Evolutionary conservation across 805 yeast species (phyloP), one percentile per base, ranked within the genome.

Genomic region (Priceomyces carsonii): DNA sequence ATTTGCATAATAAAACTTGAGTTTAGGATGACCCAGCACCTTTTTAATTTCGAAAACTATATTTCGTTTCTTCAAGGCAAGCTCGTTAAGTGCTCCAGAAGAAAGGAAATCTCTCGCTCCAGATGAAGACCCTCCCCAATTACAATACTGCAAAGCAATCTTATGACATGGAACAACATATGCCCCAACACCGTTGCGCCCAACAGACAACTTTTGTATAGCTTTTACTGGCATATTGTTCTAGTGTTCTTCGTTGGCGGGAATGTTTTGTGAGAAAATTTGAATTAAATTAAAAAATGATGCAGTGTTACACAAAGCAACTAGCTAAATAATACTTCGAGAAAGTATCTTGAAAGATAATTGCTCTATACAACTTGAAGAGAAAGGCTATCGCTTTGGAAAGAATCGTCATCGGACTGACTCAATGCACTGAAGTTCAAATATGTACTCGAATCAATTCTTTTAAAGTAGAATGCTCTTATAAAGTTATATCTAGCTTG

Each of bases 71-170:
- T 65, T 50, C 14, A 57, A 45, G 3, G 96, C 93, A 39, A 86
- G 62, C 6, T 64, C 43, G 34, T 74, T 64, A 77, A 70, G 49
- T 75, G 71, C 34, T 57, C 71, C 71, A 27, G 72, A 66, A 26
- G 49, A 49, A 36, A 93, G 63, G 40, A 84, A 79, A 36, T 83
- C 80, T 55, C 89, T 71, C 66, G 89, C 75, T 3, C 97, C 97
- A 34, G 72, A 71, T 1, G 98, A 90, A 2, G 95, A 84, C 15
- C 97, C 98, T 27, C 97, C 98, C 82, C 95, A 84, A 71, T 93
- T 89, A 67, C 96, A 89, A 65, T 82, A 93, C 42, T 85, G 83
- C 29, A 93, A 59, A 1, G 82, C 73, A 34, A 93, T 73, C 53
- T 76, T 79, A 49, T 76, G 79, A 66, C 98, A 89, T 25, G 90